phyloP scores from a whole-genome alignment of 164 flowering plant species.

The Vitis amurensis region DNA sequence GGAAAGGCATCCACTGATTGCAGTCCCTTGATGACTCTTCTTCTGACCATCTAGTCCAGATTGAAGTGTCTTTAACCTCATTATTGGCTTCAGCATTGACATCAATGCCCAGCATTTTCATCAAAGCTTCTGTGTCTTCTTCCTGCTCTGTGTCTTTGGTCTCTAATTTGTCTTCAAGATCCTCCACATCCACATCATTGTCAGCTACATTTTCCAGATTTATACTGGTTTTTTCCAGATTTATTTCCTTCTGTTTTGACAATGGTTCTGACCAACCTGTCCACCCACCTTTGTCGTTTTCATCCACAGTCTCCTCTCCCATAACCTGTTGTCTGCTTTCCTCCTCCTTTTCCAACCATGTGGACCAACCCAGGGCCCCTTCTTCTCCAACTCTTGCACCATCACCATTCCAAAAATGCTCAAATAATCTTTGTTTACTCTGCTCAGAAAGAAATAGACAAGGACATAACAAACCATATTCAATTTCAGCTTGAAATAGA shows the following conservation, averaged over 20 bases:
- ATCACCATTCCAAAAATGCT: slow-evolving; percentile 88
- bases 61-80: slow-evolving; percentile 62
- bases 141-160: slow-evolving; percentile 43
- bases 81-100: slow-evolving; percentile 53
- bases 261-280: slow-evolving; percentile 85
- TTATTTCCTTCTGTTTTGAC: slow-evolving; percentile 27
- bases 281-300: slow-evolving; percentile 85
- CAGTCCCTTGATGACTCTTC: slow-evolving; percentile 71
- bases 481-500: slow-evolving; percentile 85
- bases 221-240: slow-evolving; percentile 15
- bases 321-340: slow-evolving; percentile 64
- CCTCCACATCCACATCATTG: slow-evolving; percentile 28
- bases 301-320: slow-evolving; percentile 39
- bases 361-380: slow-evolving; percentile 92
- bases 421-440: slow-evolving; percentile 83
- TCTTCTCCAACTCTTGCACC: slow-evolving; percentile 92
- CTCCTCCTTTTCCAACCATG: slow-evolving; percentile 91
- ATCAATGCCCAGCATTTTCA: slow-evolving; percentile 79
- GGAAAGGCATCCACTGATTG: slow-evolving; percentile 91
- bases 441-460: slow-evolving; percentile 69
- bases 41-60: slow-evolving; percentile 86
- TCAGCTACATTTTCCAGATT: slow-evolving; percentile 18
- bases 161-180: slow-evolving; percentile 44
- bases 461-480: slow-evolving; percentile 83
- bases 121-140: slow-evolving; percentile 72